A percentile compares a stretch with the other conserved stretches of the same genome.
Conservation (phyloP, 106 monocot species). For the Allium fistulosum region DNA sequence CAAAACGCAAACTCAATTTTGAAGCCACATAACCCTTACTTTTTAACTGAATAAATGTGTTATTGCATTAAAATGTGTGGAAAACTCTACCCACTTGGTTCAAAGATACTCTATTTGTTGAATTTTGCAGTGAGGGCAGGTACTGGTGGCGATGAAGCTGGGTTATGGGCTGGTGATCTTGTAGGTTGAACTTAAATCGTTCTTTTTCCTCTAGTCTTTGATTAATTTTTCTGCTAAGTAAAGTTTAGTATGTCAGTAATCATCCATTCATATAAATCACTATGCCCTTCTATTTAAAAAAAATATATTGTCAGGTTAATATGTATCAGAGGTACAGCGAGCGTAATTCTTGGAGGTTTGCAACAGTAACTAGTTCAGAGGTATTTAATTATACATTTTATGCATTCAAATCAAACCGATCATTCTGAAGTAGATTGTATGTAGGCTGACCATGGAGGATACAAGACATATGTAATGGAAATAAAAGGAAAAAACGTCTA, state of each 20-base stretch:
- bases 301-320: conserved; percentile 42
- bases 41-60: too few species aligned
- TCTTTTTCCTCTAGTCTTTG: neutral
- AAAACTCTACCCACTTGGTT: conserved; percentile 32
- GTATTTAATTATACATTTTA: conserved; percentile 17
- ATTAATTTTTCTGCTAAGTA: neutral
- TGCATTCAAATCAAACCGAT: too few species aligned
- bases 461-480: conserved; percentile 95
- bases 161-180: conserved; percentile 97
- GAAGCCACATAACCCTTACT: too few species aligned
- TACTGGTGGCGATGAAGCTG: conserved; percentile 98
- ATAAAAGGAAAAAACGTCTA: conserved; percentile 79
- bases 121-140: conserved; percentile 85
- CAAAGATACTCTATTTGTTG: conserved; percentile 41
- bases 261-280: neutral
- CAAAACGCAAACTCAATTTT: too few species aligned
- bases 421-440: neutral
- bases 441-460: conserved; percentile 95
- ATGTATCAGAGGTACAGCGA: conserved; percentile 94
- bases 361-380: conserved; percentile 78
- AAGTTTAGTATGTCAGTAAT: neutral
- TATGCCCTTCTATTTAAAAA: neutral
- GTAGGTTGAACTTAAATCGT: conserved; percentile 54
- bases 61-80: too few species aligned
- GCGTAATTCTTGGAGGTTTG: conserved; percentile 62